Evolutionary conservation across 208 protist genomes (phyloP), one percentile per base, ranked within the genome.

Genomic region (Trypanosoma vivax): DNA sequence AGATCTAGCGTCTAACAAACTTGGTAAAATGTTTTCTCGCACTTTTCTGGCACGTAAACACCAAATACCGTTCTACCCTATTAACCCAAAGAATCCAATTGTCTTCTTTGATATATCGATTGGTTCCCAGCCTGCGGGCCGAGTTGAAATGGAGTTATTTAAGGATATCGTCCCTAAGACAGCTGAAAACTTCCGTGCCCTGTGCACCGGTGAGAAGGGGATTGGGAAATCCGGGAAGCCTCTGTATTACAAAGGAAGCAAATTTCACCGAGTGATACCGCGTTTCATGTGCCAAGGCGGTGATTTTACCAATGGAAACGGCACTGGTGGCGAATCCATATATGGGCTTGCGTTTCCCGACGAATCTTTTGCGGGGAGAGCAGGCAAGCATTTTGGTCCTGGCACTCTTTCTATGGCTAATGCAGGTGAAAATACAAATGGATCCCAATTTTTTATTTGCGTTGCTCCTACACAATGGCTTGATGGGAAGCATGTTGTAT

Each of bases 191-290:
- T 97, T 98, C 54, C 74, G 88, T 50, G 83, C 81, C 2, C 67
- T 98, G 1, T 94, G 82, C 73, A 97, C 89, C 0, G 91, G 94
- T 41, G 91, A 96, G 61, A 84, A 95, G 66, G 82, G 88, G 28
- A 59, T 83, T 28, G 79, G 88, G 14, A 79, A 73, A 19, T 83
- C 61, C 14, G 92, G 93, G 25, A 96, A 96, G 47, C 76, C 78
- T 18, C 79, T 98, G 9, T 90, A 94, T 60, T 99, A 83, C 83
- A 98, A 99, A 71, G 95, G 94, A 27, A 87, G 59, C 62, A 74
- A 50, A 16, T 98, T 99, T 76, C 97, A 99, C 64, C 84, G 97
- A 46, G 75, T 97, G 23, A 98, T 99, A 50, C 79, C 83, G 14
- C 66, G 82, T 57, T 96, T 96, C 63, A 93, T 96, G 84, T 69